Evolutionary conservation across 148 eudicot genomes (phyloP).

Genomic region (Dysphania ambrosioides): DNA sequence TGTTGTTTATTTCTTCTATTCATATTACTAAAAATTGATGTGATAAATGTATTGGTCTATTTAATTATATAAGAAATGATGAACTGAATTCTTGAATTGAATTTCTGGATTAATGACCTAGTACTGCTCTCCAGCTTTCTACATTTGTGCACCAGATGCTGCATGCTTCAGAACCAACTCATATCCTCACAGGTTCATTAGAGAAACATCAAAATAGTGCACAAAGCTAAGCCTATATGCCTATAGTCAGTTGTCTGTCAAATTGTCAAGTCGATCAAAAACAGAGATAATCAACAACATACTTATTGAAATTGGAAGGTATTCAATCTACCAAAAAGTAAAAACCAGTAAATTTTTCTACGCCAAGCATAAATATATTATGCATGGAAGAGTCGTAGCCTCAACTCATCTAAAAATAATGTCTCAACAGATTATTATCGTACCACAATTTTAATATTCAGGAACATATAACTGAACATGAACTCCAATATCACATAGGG

Average conservation of each 20-base stretch:
- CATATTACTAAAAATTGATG: background rate
- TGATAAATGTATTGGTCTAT: background rate
- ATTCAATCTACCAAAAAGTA: too few relatives aligned
- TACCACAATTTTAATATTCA: too few relatives aligned
- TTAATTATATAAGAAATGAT: background rate
- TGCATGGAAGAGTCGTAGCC: background rate
- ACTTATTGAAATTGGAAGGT: too few relatives aligned
- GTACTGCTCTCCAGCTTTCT: background rate
- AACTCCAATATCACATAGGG: too few relatives aligned
- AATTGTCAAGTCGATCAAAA: background rate
- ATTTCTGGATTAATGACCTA: background rate
- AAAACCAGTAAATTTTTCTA: too few relatives aligned
- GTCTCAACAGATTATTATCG: too few relatives aligned
- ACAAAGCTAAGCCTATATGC: too few relatives aligned
- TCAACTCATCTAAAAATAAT: too few relatives aligned
- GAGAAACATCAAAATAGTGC: too few relatives aligned
- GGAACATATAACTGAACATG: too few relatives aligned
- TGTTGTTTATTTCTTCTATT: background rate
- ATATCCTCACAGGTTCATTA: too few relatives aligned
- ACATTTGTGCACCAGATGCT: background rate
- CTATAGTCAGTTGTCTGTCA: too few relatives aligned
- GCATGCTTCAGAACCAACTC: background rate
- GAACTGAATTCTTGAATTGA: background rate
- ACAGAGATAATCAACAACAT: background rate
- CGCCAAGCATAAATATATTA: background rate